These are phyloP conservation scores for Neocucurbitaria cava DNA, from an alignment of 2,329 filamentous ascomycete species.

Conservation along the genomic window DNA sequence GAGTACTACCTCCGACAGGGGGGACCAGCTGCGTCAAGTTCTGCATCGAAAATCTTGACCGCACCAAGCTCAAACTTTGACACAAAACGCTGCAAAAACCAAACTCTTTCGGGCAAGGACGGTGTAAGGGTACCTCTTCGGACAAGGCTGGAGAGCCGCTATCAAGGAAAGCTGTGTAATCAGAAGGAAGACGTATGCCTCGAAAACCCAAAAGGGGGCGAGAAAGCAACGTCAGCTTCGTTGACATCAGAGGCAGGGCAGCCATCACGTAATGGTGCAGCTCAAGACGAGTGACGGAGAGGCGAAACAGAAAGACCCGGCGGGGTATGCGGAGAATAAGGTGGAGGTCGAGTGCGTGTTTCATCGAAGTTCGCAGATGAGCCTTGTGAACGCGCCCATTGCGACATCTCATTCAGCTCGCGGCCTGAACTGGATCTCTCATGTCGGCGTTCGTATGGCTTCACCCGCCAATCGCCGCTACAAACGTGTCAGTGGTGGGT, in stretches of 20 bases:
- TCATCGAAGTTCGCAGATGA: background rate
- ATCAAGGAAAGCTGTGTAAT: background rate
- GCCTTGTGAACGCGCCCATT: background rate
- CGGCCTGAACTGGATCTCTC: background rate
- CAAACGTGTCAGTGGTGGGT: constrained; percentile 7
- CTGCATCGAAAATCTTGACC: background rate
- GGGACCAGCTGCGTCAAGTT: background rate
- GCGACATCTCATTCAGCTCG: background rate
- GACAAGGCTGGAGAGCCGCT: background rate
- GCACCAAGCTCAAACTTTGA: background rate
- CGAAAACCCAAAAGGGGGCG: background rate
- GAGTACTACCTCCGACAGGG: background rate
- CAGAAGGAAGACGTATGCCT: background rate
- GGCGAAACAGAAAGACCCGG: background rate
- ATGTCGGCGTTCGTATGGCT: too few species aligned
- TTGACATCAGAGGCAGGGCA: background rate
- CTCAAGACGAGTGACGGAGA: background rate
- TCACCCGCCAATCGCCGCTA: background rate
- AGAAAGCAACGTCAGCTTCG: background rate
- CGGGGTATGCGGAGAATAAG: background rate
- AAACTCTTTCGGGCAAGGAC: background rate
- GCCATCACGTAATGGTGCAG: background rate
- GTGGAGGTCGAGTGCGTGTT: background rate
- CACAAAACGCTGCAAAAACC: background rate
- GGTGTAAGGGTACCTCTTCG: background rate